Evolutionary conservation across 441 rosid genomes (phyloP), one percentile per base, ranked within the genome.

Genomic region (Viola pubescens): DNA sequence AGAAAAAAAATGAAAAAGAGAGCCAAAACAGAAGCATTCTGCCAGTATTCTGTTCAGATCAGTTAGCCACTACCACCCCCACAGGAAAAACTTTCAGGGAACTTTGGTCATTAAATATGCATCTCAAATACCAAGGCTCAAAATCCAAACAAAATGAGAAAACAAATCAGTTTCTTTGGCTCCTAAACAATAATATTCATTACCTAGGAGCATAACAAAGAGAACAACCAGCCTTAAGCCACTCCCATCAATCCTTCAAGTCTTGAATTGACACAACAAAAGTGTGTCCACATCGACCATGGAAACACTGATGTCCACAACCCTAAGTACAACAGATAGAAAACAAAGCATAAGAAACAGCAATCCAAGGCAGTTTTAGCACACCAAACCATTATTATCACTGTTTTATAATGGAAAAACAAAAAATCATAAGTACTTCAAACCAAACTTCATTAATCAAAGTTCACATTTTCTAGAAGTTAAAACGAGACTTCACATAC

Each of bases 291-390:
- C 39, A 39, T 8, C 47, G 16, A 4, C 50, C 13, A 37, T 38
- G 40, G 14, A 39, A 66, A 60, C 52, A 60, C 49, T 42, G 37
- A 71, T 58, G 45, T 34, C 54, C 37, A 5, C 38, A 47, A 56
- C 9, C 13, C 12, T 7, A 34, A 9, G 8, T 4, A 58, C 38
- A 11, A 11, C 45, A 6, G 52, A 13, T 6, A 41, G 13, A 9
- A 13, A n/a, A 34, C 11, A 37, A 38, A 46, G 44, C 9, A 13
- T 41, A 19, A 14, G 53, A 64, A 52, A 52, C 55, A 52, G 37
- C 26, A 3, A 26, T n/a, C 10, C 5, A 14, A 26, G 34, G 34
- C 11, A 19, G 10, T 6, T 37, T 6, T 16, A 52, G 26, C 3
- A 46, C 4, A 46, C 7, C 46, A 43, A 43, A 43, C 34, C 34